Conservation (phyloP, 2,329 filamentous ascomycete genomes). For the Stromatinia cepivora region DNA sequence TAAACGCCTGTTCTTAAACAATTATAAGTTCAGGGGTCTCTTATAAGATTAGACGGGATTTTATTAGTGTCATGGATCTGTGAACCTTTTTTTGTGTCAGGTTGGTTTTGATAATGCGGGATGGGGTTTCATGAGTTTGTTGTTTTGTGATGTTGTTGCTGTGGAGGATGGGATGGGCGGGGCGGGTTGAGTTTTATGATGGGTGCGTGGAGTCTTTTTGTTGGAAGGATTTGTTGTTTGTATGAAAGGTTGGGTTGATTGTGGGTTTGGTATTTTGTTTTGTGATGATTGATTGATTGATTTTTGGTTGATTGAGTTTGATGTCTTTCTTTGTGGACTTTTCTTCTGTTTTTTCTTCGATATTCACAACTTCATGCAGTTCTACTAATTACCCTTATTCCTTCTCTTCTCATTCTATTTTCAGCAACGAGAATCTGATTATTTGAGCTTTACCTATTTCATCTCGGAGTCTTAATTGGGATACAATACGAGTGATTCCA, state of each 20-base stretch:
- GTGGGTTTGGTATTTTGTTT: no score
- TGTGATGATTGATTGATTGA: not conserved
- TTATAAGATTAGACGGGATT: not conserved
- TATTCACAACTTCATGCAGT: not conserved
- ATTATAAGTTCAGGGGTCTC: no score
- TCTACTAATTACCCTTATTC: not conserved
- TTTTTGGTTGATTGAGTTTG: not conserved
- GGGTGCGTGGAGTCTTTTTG: no score
- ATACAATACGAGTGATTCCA: constrained; percentile 23
- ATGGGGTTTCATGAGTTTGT: not conserved
- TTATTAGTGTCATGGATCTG: not conserved
- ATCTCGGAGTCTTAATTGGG: not conserved
- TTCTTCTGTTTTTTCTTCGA: not conserved
- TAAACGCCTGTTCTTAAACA: no score
- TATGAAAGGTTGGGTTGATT: no score
- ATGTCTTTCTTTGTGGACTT: not conserved
- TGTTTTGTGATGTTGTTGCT: no score
- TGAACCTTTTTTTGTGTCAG: not conserved
- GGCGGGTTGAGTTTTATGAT: not conserved
- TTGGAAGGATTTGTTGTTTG: no score
- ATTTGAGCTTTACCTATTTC: not conserved
- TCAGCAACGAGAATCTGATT: no score
- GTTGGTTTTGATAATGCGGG: not conserved
- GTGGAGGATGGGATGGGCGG: not conserved
- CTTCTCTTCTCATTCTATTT: not conserved